A percentile compares a stretch with the other conserved stretches of the same genome.
Conservation (phyloP, 1,284 basidiomycete genomes). For the Inonotus obliquus region DNA sequence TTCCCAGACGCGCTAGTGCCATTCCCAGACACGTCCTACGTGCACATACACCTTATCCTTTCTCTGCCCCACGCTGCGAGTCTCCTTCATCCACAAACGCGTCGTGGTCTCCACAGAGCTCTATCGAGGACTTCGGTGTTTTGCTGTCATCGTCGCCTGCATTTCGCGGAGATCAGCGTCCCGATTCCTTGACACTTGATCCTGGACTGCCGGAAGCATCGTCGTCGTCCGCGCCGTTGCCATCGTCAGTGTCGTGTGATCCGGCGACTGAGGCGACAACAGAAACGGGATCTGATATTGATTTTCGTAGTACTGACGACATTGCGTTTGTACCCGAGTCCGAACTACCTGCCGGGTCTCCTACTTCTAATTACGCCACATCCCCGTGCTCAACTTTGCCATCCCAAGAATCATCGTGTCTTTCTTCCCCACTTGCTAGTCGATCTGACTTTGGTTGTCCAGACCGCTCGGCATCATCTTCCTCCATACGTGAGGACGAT, state of each 20-base stretch:
- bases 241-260: not conserved
- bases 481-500: not conserved
- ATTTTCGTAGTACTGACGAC: not conserved
- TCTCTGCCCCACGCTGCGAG: not conserved
- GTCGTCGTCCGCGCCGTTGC: not conserved
- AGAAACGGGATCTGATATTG: not conserved
- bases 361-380: not conserved
- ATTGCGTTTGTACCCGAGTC: not conserved
- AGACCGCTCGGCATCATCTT: not conserved
- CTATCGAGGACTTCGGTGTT: slow-evolving; percentile 14
- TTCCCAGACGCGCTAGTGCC: slow-evolving; percentile 3
- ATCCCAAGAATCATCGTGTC: not conserved
- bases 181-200: slow-evolving; percentile 13
- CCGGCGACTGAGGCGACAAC: not conserved
- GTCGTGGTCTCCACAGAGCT: slow-evolving; percentile 9
- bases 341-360: not conserved
- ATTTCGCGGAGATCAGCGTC: slow-evolving; percentile 7
- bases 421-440: not conserved
- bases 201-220: slow-evolving; percentile 4
- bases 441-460: not conserved
- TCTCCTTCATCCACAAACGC: not conserved
- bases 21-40: slow-evolving; percentile 9
- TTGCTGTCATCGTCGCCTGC: slow-evolving; percentile 6
- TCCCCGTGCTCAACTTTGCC: not conserved
- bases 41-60: not conserved